phyloP scores from a whole-genome alignment of 1,284 basidiomycete genomes.

The Tetrapyrgos nigripes region DNA sequence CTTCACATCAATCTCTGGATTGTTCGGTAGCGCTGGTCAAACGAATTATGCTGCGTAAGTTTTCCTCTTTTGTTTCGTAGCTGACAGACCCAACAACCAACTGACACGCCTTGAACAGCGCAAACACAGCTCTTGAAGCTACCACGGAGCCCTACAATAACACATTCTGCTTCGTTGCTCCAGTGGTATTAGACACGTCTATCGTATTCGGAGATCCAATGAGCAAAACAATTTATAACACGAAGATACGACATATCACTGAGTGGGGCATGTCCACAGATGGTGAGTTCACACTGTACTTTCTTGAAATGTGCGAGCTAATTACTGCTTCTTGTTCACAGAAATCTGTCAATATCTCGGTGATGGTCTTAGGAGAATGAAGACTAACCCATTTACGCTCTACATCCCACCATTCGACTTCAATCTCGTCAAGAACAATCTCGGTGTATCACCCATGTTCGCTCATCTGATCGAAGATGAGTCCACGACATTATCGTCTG shows the following conservation, averaged over 20 bases:
- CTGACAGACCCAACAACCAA: neutral
- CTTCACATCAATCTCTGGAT: constrained; percentile 41
- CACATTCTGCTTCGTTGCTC: constrained; percentile 41
- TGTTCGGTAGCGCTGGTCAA: constrained; percentile 47
- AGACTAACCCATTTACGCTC: neutral
- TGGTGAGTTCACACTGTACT: constrained; percentile 32
- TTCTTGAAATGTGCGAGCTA: neutral
- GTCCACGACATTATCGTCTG: too few species aligned
- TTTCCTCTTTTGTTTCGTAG: neutral
- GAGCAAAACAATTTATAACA: constrained; percentile 5
- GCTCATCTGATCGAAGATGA: neutral
- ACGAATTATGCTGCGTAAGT: constrained; percentile 44
- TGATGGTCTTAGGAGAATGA: constrained; percentile 13
- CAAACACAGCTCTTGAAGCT: constrained; percentile 42
- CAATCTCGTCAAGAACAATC: neutral
- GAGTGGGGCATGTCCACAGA: constrained; percentile 35
- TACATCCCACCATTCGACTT: neutral
- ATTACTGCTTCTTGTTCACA: constrained; percentile 14
- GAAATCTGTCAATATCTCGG: constrained; percentile 38
- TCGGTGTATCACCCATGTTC: neutral
- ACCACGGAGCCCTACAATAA: constrained; percentile 35
- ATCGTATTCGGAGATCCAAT: constrained; percentile 10
- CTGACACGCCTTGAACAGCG: constrained; percentile 28
- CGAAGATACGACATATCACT: neutral
- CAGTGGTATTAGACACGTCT: constrained; percentile 37